Evolutionary conservation across 2,329 filamentous ascomycete species (phyloP).

Genomic region (Metarhizium guizhouense): DNA sequence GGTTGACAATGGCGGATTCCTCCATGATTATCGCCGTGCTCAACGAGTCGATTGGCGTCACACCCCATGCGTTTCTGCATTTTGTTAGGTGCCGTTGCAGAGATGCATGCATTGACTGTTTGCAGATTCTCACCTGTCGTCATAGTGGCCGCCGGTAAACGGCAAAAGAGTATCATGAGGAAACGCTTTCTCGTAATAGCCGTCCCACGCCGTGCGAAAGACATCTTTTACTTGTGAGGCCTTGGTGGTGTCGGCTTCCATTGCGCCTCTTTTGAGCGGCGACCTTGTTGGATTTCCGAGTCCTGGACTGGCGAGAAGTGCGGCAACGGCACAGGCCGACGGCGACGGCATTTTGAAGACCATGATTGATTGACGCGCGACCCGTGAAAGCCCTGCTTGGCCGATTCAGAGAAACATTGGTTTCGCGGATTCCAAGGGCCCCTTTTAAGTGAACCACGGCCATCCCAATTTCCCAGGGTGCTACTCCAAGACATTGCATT

Average conservation of each 20-base stretch:
- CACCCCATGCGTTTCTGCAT: conserved; percentile 72
- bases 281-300: background rate
- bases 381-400: background rate
- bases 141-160: conserved; percentile 50
- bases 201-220: conserved; percentile 62
- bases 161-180: conserved; percentile 69
- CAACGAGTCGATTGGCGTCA: conserved; percentile 71
- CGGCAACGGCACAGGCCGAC: background rate
- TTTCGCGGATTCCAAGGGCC: too few species aligned
- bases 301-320: background rate
- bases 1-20: conserved; percentile 55
- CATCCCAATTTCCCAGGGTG: too few species aligned
- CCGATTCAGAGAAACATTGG: too few species aligned
- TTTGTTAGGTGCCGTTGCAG: background rate
- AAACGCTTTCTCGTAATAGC: conserved; percentile 65
- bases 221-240: conserved; percentile 46
- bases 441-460: too few species aligned
- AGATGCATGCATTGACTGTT: background rate
- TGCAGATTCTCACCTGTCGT: conserved; percentile 54
- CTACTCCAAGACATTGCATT: too few species aligned
- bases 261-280: background rate
- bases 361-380: background rate
- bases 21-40: conserved; percentile 74
- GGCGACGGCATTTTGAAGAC: background rate
- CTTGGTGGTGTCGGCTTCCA: background rate